These are phyloP conservation scores for Digitaria exilis DNA, from an alignment of 202 grass and related monocot species.

Conservation along the genomic window DNA sequence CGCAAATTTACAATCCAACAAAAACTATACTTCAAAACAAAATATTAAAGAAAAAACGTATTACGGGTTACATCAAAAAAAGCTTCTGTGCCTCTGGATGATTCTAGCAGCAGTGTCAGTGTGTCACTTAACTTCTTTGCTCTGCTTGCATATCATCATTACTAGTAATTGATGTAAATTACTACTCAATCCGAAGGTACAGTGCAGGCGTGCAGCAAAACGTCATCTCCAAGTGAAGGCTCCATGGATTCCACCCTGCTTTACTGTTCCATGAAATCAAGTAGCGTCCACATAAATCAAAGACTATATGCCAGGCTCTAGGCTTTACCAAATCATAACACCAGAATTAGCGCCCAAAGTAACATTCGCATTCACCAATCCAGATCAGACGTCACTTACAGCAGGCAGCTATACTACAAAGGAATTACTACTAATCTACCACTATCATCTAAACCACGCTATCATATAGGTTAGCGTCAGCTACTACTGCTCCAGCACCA, in stretches of 20 bases:
- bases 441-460: neutral
- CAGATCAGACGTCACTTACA: conserved; percentile 17
- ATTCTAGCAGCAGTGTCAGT: neutral
- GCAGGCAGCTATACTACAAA: neutral
- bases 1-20: too few relatives aligned
- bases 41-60: too few relatives aligned
- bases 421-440: too few relatives aligned
- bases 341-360: neutral
- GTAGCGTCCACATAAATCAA: neutral
- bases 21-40: too few relatives aligned
- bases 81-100: neutral
- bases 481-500: neutral
- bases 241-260: neutral
- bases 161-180: too few relatives aligned
- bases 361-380: neutral
- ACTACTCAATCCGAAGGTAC: neutral
- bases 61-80: too few relatives aligned
- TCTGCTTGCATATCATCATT: neutral
- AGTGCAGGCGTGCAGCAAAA: neutral
- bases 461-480: neutral
- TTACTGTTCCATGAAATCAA: conserved; percentile 6
- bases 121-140: neutral
- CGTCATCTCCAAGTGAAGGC: neutral
- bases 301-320: neutral
- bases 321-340: neutral